Base-by-base conservation (phyloP, 1,284 basidiomycete species). In the Ustilago xerochloae region DNA sequence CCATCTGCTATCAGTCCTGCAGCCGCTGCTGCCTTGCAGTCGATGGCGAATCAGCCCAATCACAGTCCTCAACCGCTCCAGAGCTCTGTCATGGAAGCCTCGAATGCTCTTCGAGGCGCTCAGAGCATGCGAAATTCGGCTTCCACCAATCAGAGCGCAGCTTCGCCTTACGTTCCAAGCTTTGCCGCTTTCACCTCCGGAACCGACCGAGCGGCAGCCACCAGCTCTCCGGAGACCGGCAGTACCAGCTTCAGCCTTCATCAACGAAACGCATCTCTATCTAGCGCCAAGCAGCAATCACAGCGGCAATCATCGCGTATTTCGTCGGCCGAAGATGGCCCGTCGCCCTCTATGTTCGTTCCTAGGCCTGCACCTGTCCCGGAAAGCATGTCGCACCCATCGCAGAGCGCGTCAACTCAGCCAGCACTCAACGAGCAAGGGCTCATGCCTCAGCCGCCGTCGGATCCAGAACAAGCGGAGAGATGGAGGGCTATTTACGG, bases 401-500 rank as follows among this genome's bases (percentile, higher is more conserved):
- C 46, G 9, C 45, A 49, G 30, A n/a, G n/a, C 2, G 30, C 22
- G 30, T 16, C 49, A 15, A 15, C 43, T 24, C 54, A 41, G 33
- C 33, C 47, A 15, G 9, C 29, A n/a, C 38, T 52, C 15, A 51
- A 33, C 28, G 60, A 50, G 32, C 43, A 39, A 6, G 66, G 62
- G 4, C 54, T 73, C 35, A 64, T 74, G 62, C 74, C 65, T 0
- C 22, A 41, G 7, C 49, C 62, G 12, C 65, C 74, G 4, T 53
- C 64, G 6, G 65, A 75, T 33, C 69, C 73, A 13, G 56, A 61
- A 26, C 58, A 66, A 32, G 64, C 73, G 0, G 61, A 67, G 29
- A 57, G 43, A 39, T 79, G 77, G 77, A 38, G 69, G 16, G 53
- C 72, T 4, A 58, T 69, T 15, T 77, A 79, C 36, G 75, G 75